Evolutionary conservation across 768 basidiomycete genomes (phyloP), one percentile per base, ranked within the genome.

Genomic region (Suillus sp.): DNA sequence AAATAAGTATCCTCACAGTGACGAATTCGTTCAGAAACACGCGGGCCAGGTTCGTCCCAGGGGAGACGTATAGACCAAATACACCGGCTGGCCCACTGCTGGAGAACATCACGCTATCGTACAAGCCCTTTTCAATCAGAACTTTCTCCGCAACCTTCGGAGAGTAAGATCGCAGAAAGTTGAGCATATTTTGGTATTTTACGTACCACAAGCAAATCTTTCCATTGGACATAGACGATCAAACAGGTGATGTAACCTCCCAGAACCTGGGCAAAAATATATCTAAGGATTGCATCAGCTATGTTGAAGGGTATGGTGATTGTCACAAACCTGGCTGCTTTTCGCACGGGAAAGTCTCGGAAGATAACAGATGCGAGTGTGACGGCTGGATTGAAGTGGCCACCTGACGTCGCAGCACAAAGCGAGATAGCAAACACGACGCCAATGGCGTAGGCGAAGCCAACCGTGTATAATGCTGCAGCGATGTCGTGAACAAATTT

Each of bases 331-430:
- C 83, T 75, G 32, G 75, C 53, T 4, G 82, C 87, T 62, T 86
- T 89, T 51, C 70, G 59, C 14, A 72, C 60, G 1, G 89, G 85
- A 72, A 88, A 86, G 1, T 81, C 81, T 64, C 77, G 84, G 78
- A 85, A 84, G 16, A 88, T 11, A 20, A 79, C 75, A 48, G 81
- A 74, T 9, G 81, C 73, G 54, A 89, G 75, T 3, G 88, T 86
- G 25, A 90, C 79, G 55, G 83, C 81, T 2, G 91, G 92, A 60
- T 80, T 87, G 71, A 90, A 85, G 68, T 90, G 89, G 25, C 87
- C 84, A 13, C 85, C 86, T 14, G 86, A 88, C 1, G 86, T 81
- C 20, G 81, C 71, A 5, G 74, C 75, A 58, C 83, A 86, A 32
- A 87, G 73, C 10, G 74, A 71, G 59, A 90, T 70, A 1, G 88